Base-by-base conservation (phyloP, 176 grass and related monocot species). In the Echinochloa phyllopogon region DNA sequence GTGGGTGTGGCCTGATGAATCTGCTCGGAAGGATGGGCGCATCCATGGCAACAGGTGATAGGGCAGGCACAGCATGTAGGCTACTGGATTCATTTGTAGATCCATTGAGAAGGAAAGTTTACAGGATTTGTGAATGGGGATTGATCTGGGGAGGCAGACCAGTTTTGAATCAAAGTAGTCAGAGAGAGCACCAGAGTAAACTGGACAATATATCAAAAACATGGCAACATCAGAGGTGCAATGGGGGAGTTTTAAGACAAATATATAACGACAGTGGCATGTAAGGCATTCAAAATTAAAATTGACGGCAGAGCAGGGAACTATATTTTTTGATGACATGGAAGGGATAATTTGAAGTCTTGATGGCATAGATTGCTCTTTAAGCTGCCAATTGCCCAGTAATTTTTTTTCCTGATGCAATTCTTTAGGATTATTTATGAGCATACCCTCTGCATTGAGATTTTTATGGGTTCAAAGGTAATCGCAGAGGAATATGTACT, bases 391-490 rank as follows among this genome's bases (percentile, higher is more conserved):
- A 27, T 72, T 49, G 44, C 44, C 17, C 44, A 48, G 40, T 65
- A 11, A n/a, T 21, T 68, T 68, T 9, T 45, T 50, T 55, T 17
- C 8, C n/a, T n/a, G 42, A 36, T 47, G 24, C 16, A 65, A 50
- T 65, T 79, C 16, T 65, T 53, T 53, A 53, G 18, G 36, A 76
- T 58, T 58, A 41, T 76, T 57, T 56, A 45, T 44, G 57, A 47
- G n/a, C 23, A 16, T 74, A 52, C 11, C 41, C 45, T 74, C 53
- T 87, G 58, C 9, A 71, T 53, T 68, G 36, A 65, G 13, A 38
- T 61, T 76, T 77, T 88, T 55, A 78, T 64, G 25, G 48, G 33
- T 72, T 36, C 5, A 77, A 87, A 59, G 25, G 18, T 6, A 83
- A 21, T 15, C 36, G 24, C 7, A 75, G 18, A 69, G 18, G 68